Evolutionary conservation across 2,329 filamentous ascomycete species (phyloP).

Genomic region (Claviceps maximensis): DNA sequence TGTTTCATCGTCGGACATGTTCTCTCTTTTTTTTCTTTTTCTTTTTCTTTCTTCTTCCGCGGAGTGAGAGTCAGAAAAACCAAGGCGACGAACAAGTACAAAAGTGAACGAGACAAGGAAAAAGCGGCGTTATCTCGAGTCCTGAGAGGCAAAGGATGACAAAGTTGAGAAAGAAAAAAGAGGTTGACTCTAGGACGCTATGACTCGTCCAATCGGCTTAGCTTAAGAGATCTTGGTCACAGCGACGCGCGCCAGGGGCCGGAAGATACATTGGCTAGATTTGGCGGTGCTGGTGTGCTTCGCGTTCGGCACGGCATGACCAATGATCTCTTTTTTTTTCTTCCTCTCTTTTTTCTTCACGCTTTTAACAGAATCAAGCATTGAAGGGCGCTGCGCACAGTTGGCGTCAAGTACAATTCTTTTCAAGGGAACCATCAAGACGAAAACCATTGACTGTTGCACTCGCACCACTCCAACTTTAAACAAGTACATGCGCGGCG

Average conservation of each 20-base stretch:
- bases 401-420: not conserved
- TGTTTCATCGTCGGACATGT: constrained; percentile 80
- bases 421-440: not conserved
- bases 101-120: not conserved
- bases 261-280: not conserved
- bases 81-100: not conserved
- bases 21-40: too few species aligned
- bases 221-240: not conserved
- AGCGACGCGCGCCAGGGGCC: not conserved
- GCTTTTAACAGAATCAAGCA: too few species aligned
- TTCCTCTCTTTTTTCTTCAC: not conserved
- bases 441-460: too few species aligned
- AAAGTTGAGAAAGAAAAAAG: not conserved
- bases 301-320: not conserved
- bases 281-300: not conserved
- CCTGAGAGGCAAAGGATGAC: not conserved
- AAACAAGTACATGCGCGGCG: not conserved
- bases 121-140: not conserved
- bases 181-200: not conserved
- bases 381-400: too few species aligned
- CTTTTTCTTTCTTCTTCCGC: too few species aligned
- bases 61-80: not conserved
- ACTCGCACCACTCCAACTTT: too few species aligned
- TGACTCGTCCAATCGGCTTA: constrained; percentile 1
- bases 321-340: not conserved